Percentiles rank a stretch among this genome's conserved stretches.
Evolutionary conservation across 441 rosid genomes (phyloP).

Genomic region (Gossypium schwendimanii): DNA sequence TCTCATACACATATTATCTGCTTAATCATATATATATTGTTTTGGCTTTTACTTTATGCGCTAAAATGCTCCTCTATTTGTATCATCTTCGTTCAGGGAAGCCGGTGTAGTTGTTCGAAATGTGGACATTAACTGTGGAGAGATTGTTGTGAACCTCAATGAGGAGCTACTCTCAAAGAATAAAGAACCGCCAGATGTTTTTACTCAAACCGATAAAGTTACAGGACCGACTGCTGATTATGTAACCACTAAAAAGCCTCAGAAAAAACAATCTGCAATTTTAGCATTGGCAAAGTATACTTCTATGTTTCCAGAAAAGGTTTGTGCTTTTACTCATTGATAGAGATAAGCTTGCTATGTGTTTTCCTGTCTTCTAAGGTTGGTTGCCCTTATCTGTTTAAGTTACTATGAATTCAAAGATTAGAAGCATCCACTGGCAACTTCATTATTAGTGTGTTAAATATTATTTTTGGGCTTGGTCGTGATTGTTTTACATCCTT

Average conservation of each 20-base stretch:
- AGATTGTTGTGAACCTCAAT: slow-evolving; percentile 56
- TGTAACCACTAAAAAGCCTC: slow-evolving; percentile 34
- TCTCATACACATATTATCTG: slow-evolving; percentile 2
- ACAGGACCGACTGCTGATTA: slow-evolving; percentile 27
- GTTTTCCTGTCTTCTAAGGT: neutral
- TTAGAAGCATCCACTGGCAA: neutral
- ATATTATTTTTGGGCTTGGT: slow-evolving; percentile 3
- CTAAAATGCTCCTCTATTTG: slow-evolving; percentile 13
- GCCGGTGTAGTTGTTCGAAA: slow-evolving; percentile 65
- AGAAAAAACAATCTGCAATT: slow-evolving; percentile 36
- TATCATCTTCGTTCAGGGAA: slow-evolving; percentile 47
- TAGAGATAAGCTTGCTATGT: slow-evolving; percentile 1
- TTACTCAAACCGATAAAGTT: slow-evolving; percentile 31
- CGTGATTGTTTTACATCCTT: slow-evolving; percentile 6
- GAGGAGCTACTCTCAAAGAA: slow-evolving; percentile 66
- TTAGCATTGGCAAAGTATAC: slow-evolving; percentile 52
- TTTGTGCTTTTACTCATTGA: slow-evolving; percentile 24
- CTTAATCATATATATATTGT: slow-evolving; percentile 12
- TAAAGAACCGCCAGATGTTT: slow-evolving; percentile 39
- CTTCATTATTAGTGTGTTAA: slow-evolving; percentile 1
- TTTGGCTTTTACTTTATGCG: slow-evolving; percentile 14
- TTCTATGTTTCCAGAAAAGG: slow-evolving; percentile 85
- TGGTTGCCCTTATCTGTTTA: neutral
- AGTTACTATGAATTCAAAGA: neutral
- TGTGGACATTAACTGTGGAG: slow-evolving; percentile 66